A percentile compares a stretch with the other conserved stretches of the same genome.
These are phyloP conservation scores for Bocquillonia castaneifolia DNA, from an alignment of 441 rosid genomes.

Conservation along the genomic window DNA sequence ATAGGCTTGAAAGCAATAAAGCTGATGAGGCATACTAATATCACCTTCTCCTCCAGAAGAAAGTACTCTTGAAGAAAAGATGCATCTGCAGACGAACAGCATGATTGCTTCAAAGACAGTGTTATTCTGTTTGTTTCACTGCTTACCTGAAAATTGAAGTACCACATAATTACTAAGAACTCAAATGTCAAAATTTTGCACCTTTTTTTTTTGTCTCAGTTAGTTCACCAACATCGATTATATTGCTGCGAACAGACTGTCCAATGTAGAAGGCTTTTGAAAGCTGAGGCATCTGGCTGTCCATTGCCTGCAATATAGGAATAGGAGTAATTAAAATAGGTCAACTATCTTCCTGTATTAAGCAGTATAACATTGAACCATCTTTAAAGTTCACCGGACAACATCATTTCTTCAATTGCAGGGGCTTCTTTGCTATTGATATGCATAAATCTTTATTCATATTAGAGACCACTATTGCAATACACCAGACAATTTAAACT, in stretches of 20 bases:
- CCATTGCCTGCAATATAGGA: constrained; percentile 51
- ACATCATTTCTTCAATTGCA: neutral
- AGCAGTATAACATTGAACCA: neutral
- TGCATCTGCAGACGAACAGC: constrained; percentile 78
- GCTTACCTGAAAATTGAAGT: constrained; percentile 53
- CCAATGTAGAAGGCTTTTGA: constrained; percentile 73
- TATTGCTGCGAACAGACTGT: constrained; percentile 89
- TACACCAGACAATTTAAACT: neutral
- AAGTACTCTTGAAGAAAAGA: constrained; percentile 75
- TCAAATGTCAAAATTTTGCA: constrained; percentile 20
- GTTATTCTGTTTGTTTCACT: constrained; percentile 67
- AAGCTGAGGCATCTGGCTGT: constrained; percentile 60
- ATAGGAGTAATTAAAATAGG: neutral
- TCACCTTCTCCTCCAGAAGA: constrained; percentile 75
- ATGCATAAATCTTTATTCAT: neutral
- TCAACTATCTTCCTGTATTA: constrained; percentile 10
- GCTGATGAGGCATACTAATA: neutral
- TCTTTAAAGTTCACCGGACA: neutral
- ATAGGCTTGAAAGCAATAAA: neutral
- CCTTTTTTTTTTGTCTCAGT: constrained; percentile 12
- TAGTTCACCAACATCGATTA: constrained; percentile 66
- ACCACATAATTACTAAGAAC: constrained; percentile 14
- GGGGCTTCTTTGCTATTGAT: neutral
- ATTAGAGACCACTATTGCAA: neutral
- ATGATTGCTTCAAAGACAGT: constrained; percentile 81